Evolutionary conservation across 805 yeast species (phyloP).

Genomic region (Maudiozyma barnettii): DNA sequence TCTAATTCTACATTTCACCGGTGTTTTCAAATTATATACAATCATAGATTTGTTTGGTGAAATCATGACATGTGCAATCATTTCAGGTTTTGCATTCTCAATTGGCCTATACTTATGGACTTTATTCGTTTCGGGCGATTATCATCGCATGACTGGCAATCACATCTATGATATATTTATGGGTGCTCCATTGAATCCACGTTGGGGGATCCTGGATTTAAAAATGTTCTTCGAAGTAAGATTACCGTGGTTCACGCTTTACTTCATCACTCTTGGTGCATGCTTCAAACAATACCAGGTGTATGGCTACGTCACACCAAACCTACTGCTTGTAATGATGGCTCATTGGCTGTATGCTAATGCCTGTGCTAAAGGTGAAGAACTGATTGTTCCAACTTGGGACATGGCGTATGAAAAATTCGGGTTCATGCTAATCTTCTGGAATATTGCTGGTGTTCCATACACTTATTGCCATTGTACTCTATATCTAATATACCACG

Average conservation of each 20-base stretch:
- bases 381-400: conserved; percentile 94
- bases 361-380: conserved; percentile 96
- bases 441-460: conserved; percentile 99
- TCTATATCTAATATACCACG: conserved; percentile 67
- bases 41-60: conserved; percentile 78
- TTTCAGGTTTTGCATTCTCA: conserved; percentile 63
- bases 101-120: conserved; percentile 63
- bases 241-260: conserved; percentile 88
- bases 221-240: conserved; percentile 97
- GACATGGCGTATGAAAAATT: conserved; percentile 98
- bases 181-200: conserved; percentile 98
- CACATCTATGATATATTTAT: conserved; percentile 83
- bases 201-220: conserved; percentile 83
- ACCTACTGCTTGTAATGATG: conserved; percentile 57
- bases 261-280: conserved; percentile 65
- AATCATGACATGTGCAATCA: conserved; percentile 85
- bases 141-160: conserved; percentile 86
- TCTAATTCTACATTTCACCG: conserved; percentile 58
- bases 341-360: conserved; percentile 94
- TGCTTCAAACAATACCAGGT: conserved; percentile 69
- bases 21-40: conserved; percentile 61
- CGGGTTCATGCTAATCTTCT: conserved; percentile 94
- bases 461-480: conserved; percentile 94
- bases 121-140: conserved; percentile 58
- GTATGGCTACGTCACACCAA: conserved; percentile 71